Base-by-base conservation (phyloP, 2,329 filamentous ascomycete species). In the Aureobasidium mangrovei region DNA sequence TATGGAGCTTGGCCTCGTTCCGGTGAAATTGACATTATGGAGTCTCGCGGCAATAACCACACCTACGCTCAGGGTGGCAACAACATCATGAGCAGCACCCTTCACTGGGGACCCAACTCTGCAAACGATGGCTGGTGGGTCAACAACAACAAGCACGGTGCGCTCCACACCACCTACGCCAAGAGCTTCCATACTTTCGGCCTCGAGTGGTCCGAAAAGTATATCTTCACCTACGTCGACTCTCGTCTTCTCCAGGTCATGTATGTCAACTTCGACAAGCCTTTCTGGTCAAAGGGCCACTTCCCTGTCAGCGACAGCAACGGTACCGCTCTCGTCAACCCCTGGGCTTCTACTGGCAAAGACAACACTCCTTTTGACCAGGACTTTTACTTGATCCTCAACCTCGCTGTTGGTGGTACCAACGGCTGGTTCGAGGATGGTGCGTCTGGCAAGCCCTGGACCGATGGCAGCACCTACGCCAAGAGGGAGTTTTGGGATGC, bases 191-290 rank as follows among this genome's bases (percentile, higher is more conserved):
- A 94, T 72, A 88, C 80, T 0, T 94, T 83, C 63, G 88, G 88
- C 10, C 69, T 94, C 2, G 88, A 94, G 70, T 94, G 88, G 88
- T 89, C 82, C 49, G 80, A 91, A 62, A 91, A 91, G 69, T 93
- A 94, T 68, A 74, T 93, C 57, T 94, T 91, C 73, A 91, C 86
- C 27, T 94, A 90, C 67, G 78, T 94, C 73, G 85, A 93, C 75
- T 85, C 80, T 43, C 83, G 86, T 9, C 79, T 94, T 24, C 75
- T 90, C 29, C 87, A 91, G 67, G 86, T 91, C 49, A 77, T 89
- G 58, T 94, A 90, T 74, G 84, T 80, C 61, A 86, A 70, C 56
- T 70, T 70, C 62, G 60, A 69, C 61, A 62, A 64, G 59, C 64
- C 67, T 4, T 66, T 71, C 59, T 72, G 69, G 68, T 53, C 65